phyloP scores from a whole-genome alignment of 2,329 filamentous ascomycete genomes.

The Zymoseptoria crescenta region DNA sequence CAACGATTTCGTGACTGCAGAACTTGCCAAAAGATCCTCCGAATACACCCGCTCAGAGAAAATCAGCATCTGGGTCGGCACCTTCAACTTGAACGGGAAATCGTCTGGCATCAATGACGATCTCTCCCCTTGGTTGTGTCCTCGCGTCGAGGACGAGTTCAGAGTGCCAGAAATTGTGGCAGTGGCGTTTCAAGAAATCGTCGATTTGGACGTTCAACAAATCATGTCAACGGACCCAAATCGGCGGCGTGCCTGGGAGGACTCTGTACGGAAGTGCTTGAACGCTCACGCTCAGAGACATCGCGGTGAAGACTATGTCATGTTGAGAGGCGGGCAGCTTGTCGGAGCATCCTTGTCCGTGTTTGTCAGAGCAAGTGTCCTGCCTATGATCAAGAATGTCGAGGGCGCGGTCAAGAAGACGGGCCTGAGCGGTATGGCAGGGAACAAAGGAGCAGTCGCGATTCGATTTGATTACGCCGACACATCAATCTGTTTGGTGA shows the following conservation, averaged over 20 bases:
- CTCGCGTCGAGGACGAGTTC: conserved; percentile 47
- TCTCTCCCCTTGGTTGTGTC: conserved; percentile 78
- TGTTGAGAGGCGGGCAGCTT: conserved; percentile 84
- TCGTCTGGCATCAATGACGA: conserved; percentile 71
- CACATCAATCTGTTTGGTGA: conserved; percentile 90
- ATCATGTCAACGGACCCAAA: conserved; percentile 97
- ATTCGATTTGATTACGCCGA: conserved; percentile 93
- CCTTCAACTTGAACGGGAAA: conserved; percentile 90
- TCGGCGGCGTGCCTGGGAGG: conserved; percentile 78
- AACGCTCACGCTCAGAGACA: conserved; percentile 61
- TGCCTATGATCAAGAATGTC: conserved; percentile 86
- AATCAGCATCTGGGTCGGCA: conserved; percentile 78
- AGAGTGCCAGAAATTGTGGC: conserved; percentile 76
- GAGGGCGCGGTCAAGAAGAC: conserved; percentile 93
- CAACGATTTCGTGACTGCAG: conserved; percentile 76
- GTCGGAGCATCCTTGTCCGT: conserved; percentile 90
- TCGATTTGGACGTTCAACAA: conserved; percentile 94
- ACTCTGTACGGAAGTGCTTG: conserved; percentile 66
- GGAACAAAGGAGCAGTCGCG: conserved; percentile 95
- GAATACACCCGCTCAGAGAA: conserved; percentile 69
- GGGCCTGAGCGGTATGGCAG: conserved; percentile 92
- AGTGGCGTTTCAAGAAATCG: conserved; percentile 94
- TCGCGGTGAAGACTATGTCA: conserved; percentile 72
- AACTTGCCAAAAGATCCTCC: conserved; percentile 56
- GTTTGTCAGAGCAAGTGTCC: conserved; percentile 71